phyloP scores from a whole-genome alignment of 345 rosid species.

The Rhodamnia argentea region DNA sequence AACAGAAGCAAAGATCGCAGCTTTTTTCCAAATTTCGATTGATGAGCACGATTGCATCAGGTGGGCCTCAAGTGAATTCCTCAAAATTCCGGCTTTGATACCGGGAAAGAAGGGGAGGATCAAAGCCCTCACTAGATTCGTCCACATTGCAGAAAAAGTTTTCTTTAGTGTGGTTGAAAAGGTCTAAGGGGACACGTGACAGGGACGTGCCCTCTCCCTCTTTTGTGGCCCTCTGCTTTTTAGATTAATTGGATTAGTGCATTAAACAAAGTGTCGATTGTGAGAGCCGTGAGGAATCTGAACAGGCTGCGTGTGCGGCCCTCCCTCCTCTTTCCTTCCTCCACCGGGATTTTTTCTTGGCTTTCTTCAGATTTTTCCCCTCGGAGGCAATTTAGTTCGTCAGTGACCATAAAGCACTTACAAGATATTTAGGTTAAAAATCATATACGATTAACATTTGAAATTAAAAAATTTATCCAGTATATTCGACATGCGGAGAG shows the following conservation, averaged over 20 bases:
- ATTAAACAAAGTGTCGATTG: neutral
- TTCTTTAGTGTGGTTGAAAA: neutral
- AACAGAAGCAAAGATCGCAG: neutral
- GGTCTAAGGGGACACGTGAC: neutral
- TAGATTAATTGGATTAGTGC: neutral
- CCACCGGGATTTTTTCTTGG: neutral
- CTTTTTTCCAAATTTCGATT: neutral
- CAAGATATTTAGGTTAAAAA: neutral
- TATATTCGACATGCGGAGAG: neutral
- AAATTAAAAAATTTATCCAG: neutral
- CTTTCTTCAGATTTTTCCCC: neutral
- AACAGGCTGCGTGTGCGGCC: conserved; percentile 14
- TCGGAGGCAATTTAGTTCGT: neutral
- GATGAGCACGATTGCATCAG: neutral
- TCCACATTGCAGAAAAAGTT: neutral
- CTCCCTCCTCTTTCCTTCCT: neutral
- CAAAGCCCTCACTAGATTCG: neutral
- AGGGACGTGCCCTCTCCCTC: neutral
- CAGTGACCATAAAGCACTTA: neutral
- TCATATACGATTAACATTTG: neutral
- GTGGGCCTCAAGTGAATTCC: neutral
- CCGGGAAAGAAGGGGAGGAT: neutral
- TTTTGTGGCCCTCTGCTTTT: neutral
- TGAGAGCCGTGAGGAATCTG: conserved; percentile 37
- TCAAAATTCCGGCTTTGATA: neutral